Evolutionary conservation across 2,329 filamentous ascomycete genomes (phyloP).

Genomic region (Xylaria sp.): DNA sequence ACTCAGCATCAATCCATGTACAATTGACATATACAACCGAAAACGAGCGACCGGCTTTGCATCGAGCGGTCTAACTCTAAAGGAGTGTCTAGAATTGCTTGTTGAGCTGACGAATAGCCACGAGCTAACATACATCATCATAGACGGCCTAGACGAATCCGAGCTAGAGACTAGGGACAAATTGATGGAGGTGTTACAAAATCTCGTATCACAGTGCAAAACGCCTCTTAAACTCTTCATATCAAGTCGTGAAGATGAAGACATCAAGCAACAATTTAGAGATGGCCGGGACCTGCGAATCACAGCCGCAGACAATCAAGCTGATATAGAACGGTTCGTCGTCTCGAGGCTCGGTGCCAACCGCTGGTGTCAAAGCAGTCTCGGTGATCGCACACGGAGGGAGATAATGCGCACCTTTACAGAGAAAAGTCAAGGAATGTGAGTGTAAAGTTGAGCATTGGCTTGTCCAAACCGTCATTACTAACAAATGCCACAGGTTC

Average conservation of each 20-base stretch:
- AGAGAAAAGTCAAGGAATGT: constrained; percentile 28
- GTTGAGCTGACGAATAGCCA: constrained; percentile 4
- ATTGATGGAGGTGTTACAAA: constrained; percentile 16
- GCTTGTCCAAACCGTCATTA: background rate
- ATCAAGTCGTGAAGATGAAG: constrained; percentile 23
- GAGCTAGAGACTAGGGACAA: constrained; percentile 1
- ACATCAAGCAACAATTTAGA: constrained; percentile 24
- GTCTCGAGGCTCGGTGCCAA: constrained; percentile 8
- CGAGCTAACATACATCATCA: constrained; percentile 7
- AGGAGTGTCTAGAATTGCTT: constrained; percentile 15
- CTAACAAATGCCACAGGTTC: constrained; percentile 14
- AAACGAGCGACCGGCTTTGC: constrained; percentile 15
- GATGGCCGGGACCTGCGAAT: constrained; percentile 7
- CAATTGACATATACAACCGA: background rate
- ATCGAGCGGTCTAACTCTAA: background rate
- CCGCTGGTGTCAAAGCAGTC: constrained; percentile 13
- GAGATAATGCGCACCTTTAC: constrained; percentile 16
- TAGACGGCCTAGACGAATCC: constrained; percentile 26
- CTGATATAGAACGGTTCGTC: constrained; percentile 24
- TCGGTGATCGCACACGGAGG: background rate
- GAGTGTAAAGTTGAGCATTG: background rate
- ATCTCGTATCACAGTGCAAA: background rate
- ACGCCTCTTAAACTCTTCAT: constrained; percentile 19
- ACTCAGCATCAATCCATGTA: background rate
- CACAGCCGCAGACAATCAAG: constrained; percentile 18